Conservation (phyloP, 2,329 filamentous ascomycete species). For the Cytospora schulzeri region DNA sequence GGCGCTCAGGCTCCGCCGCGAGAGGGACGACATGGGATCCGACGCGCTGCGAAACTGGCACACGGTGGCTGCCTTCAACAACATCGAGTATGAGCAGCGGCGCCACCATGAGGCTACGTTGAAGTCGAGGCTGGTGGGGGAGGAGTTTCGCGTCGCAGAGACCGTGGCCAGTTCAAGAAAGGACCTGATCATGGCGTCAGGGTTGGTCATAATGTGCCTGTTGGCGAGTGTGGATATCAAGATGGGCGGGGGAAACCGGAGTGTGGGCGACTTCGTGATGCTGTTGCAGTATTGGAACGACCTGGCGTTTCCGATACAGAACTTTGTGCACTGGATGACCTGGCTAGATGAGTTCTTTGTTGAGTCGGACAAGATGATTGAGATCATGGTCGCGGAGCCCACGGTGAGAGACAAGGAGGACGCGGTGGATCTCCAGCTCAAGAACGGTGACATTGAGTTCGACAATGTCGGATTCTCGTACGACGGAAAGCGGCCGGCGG, state of each 20-base stretch:
- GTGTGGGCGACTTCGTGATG: slow-evolving; percentile 20
- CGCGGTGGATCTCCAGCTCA: slow-evolving; percentile 48
- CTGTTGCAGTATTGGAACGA: slow-evolving; percentile 20
- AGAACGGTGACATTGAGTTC: slow-evolving; percentile 54
- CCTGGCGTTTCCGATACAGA: slow-evolving; percentile 17
- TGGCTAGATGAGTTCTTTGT: slow-evolving; percentile 46
- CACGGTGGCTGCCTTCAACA: slow-evolving; percentile 10
- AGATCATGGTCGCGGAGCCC: slow-evolving; percentile 60
- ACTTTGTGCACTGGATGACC: slow-evolving; percentile 5
- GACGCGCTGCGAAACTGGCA: slow-evolving; percentile 3
- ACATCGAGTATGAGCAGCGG: not conserved
- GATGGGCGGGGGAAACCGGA: not conserved
- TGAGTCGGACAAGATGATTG: slow-evolving; percentile 63
- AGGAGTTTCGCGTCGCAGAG: not conserved
- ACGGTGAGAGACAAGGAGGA: slow-evolving; percentile 51
- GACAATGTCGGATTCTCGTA: slow-evolving; percentile 58
- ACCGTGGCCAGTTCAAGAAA: not conserved
- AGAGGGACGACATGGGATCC: not conserved
- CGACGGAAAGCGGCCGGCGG: slow-evolving; percentile 52
- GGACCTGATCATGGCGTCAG: slow-evolving; percentile 1
- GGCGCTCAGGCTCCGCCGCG: not conserved
- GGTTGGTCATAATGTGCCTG: not conserved
- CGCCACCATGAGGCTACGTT: not conserved
- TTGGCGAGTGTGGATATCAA: slow-evolving; percentile 8
- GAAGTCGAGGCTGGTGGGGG: not conserved